Evolutionary conservation across 495 filamentous ascomycete species (phyloP), one percentile per base, ranked within the genome.

Genomic region (Choiromyces venosus): DNA sequence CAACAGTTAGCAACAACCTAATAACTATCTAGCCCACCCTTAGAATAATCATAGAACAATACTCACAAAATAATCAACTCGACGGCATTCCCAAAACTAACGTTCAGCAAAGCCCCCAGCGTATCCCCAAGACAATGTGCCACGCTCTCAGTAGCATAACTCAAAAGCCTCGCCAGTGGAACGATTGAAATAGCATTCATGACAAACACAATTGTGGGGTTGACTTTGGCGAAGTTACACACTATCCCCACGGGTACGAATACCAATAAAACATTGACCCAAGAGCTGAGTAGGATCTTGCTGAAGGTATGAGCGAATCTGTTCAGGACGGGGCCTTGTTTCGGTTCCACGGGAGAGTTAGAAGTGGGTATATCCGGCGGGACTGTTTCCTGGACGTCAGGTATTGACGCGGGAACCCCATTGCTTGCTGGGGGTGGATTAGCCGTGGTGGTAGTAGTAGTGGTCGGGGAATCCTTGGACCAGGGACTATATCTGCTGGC

Each of bases 31-130:
- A 52, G 6, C 44, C 21, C 44, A n/a, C 44, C 25, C 19, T 1
- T 21, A 52, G 18, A 52, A 52, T 52, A 52, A 52, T n/a, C n/a
- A n/a, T n/a, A n/a, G n/a, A 52, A 52, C 6, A 8, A 52, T 52
- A 76, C 86, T 78, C 81, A 88, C 87, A 93, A 95, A 76, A 95
- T 93, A 82, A 95, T 95, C 78, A 96, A 83, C 83, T 96, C 92
- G 3, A 96, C 92, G 35, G 92, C 92, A 82, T 96, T 96, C 70
- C 92, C 92, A 83, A 95, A 95, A 33, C 91, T 93, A 16, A 94
- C 91, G 75, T 94, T 96, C 81, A 94, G 87, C 78, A 95, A 82
- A 19, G 92, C 92, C 70, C 91, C 92, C 40, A 93, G 83, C 12
- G 91, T 92, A 77, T 96, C 91, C 56, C 92, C 92, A 82, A 94